phyloP scores from a whole-genome alignment of 2,329 filamentous ascomycete genomes.

The Sodiomyces alkalinus region DNA sequence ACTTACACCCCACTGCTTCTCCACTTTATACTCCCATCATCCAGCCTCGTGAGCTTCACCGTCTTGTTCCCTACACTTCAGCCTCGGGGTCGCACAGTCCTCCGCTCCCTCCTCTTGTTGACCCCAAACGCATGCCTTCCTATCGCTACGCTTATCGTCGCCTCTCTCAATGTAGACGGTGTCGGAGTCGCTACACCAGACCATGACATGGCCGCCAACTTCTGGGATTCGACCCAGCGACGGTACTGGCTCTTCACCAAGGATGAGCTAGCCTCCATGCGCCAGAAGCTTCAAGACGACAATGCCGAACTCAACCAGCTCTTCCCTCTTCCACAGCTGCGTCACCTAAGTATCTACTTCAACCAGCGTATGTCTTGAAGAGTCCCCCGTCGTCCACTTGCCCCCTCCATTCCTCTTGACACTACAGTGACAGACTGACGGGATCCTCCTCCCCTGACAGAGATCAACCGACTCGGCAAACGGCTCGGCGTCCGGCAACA shows the following conservation, averaged over 20 bases:
- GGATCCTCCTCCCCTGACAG: constrained; percentile 25
- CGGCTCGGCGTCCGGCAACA: constrained; percentile 78
- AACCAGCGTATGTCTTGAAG: constrained; percentile 50
- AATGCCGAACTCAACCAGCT: constrained; percentile 60
- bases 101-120: too few relatives aligned
- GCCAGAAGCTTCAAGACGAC: constrained; percentile 62
- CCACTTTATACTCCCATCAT: too few relatives aligned
- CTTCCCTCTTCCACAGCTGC: constrained; percentile 67
- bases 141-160: too few relatives aligned
- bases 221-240: constrained; percentile 89
- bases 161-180: too few relatives aligned
- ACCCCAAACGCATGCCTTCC: too few relatives aligned
- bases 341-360: constrained; percentile 81
- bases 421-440: too few relatives aligned
- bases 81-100: too few relatives aligned
- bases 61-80: too few relatives aligned
- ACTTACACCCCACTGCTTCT: too few relatives aligned
- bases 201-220: constrained; percentile 82
- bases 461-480: constrained; percentile 70
- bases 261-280: constrained; percentile 59
- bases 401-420: too few relatives aligned
- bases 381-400: not conserved
- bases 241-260: constrained; percentile 67
- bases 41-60: too few relatives aligned
- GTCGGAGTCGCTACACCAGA: too few relatives aligned